These are phyloP conservation scores for Anaeramoeba flamelloides DNA, from an alignment of 78 protist genomes.

Conservation along the genomic window DNA sequence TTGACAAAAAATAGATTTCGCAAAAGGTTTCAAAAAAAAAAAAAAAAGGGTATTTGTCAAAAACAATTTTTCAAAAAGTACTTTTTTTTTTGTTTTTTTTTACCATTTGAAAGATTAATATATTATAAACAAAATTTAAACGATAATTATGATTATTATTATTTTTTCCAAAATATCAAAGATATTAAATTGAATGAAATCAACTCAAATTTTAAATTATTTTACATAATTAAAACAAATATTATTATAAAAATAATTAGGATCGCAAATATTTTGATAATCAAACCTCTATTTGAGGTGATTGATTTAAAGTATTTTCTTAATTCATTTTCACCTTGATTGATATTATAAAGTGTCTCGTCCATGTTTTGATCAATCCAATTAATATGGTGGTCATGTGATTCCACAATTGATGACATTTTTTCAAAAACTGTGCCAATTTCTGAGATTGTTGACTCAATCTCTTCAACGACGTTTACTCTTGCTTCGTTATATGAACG, in stretches of 20 bases:
- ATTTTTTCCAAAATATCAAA: too few species aligned
- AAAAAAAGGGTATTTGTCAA: too few species aligned
- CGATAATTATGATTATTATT: too few species aligned
- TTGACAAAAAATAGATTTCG: too few species aligned
- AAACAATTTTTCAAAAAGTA: too few species aligned
- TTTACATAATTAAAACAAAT: conserved; percentile 12
- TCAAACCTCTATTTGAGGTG: conserved; percentile 8
- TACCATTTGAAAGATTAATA: too few species aligned
- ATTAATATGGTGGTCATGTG: conserved; percentile 17
- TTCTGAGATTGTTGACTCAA: conserved; percentile 9
- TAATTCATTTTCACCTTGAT: not conserved
- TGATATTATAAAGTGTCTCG: conserved; percentile 4
- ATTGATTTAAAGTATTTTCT: not conserved
- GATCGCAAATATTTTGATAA: conserved; percentile 12
- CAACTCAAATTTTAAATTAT: too few species aligned
- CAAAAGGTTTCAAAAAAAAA: too few species aligned
- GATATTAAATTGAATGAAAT: too few species aligned
- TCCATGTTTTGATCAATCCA: conserved; percentile 16
- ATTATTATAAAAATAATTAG: conserved; percentile 12
- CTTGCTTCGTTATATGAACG: conserved; percentile 7
- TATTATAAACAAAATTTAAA: too few species aligned
- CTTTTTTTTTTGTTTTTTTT: too few species aligned
- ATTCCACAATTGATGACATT: conserved; percentile 3
- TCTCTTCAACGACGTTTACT: conserved; percentile 1
- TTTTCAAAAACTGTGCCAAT: conserved; percentile 11